Conservation (phyloP, 257 asterid species). For the Gentiana macrophylla region DNA sequence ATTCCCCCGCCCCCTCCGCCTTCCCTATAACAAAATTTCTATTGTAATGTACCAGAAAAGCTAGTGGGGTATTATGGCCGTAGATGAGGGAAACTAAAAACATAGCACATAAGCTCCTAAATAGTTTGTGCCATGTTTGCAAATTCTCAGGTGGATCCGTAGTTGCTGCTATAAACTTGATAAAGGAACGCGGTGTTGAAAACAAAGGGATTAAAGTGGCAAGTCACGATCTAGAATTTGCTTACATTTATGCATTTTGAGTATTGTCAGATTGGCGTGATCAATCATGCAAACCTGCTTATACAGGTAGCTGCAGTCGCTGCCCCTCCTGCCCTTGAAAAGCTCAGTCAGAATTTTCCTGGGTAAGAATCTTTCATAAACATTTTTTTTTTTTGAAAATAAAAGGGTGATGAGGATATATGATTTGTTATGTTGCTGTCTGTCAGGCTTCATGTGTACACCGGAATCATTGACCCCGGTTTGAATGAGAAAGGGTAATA, state of each 20-base stretch:
- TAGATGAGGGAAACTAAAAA: too few relatives aligned
- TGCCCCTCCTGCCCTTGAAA: slow-evolving; percentile 88
- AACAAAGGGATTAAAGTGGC: slow-evolving; percentile 88
- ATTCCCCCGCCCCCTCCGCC: too few relatives aligned
- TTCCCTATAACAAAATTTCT: too few relatives aligned
- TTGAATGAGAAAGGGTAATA: slow-evolving; percentile 88
- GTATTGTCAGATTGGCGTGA: too few relatives aligned
- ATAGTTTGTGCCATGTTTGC: neutral
- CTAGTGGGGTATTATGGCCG: too few relatives aligned
- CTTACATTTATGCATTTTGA: neutral
- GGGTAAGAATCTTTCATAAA: slow-evolving; percentile 38
- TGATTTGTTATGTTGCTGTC: slow-evolving; percentile 3
- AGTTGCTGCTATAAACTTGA: slow-evolving; percentile 72
- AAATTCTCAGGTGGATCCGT: slow-evolving; percentile 67
- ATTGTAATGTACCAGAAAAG: too few relatives aligned
- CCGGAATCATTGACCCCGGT: slow-evolving; percentile 80
- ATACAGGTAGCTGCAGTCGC: slow-evolving; percentile 77
- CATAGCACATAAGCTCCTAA: too few relatives aligned
- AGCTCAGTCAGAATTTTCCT: slow-evolving; percentile 70
- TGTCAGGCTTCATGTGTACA: slow-evolving; percentile 80
- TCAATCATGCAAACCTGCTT: neutral
- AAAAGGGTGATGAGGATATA: neutral
- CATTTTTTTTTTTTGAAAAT: too few relatives aligned
- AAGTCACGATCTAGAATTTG: slow-evolving; percentile 17
- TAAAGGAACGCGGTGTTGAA: slow-evolving; percentile 74